Base-by-base conservation (phyloP, 306 rosid genomes). In the Chamaecrista fasciculata region DNA sequence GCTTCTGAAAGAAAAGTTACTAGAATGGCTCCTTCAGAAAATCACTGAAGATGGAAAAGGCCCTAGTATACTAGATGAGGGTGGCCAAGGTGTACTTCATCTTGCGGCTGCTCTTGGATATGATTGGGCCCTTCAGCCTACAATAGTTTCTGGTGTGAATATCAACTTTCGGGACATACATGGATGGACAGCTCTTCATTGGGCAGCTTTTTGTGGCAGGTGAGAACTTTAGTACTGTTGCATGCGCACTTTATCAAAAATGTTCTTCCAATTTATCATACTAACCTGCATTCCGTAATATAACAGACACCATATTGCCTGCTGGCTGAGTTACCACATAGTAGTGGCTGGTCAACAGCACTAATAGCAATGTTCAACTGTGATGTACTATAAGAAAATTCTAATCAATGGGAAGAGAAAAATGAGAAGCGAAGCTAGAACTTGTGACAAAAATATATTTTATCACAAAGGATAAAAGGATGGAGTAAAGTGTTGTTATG, bases 171-270 rank as follows among this genome's bases (percentile, higher is more conserved):
- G 96, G 53, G 98, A 92, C 72, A 81, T 72, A 68, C 81, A 92
- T 80, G 98, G 96, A 71, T 92, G 96, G 98, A 89, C 92, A 9
- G 91, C 96, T 36, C 96, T 92, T 79, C 98, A 92, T 71, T 92
- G 98, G 98, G 98, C 98, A 4, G 98, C 98, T 39, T 84, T 72
- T 73, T 86, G 76, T 83, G 95, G 98, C 86, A 84, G 98, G 98
- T 87, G 67, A 79, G 85, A 31, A 75, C 64, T 64, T 44, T 34
- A 48, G 66, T 42, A 12, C 74, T 55, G 59, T 50, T 62, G 33
- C 20, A 14, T 58, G 31, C 62, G 61, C 11, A 6, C 48, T 67
- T 80, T 24, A 0, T 28, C 51, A 70, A 11, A 67, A 33, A 26
- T 67, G 29, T 23, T 60, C 53, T 74, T 51, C 25, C 44, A 60